Evolutionary conservation across 768 basidiomycete species (phyloP).

Genomic region (Lactifluus echinatus): DNA sequence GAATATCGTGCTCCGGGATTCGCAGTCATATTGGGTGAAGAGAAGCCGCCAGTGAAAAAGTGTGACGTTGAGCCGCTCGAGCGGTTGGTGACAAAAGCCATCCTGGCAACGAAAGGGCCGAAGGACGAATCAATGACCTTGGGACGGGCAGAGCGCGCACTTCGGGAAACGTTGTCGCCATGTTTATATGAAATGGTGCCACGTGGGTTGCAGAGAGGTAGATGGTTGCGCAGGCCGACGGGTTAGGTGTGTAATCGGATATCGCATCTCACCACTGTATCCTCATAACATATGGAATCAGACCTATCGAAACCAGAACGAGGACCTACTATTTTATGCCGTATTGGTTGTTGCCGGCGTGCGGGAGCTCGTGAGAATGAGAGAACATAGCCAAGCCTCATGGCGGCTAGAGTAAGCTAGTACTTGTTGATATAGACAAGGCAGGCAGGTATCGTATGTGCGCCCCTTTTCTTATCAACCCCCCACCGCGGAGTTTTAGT

Average conservation of each 20-base stretch:
- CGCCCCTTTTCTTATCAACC: too few relatives aligned
- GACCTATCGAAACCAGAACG: too few relatives aligned
- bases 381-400: too few relatives aligned
- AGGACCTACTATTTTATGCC: background rate
- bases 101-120: background rate
- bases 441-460: too few relatives aligned
- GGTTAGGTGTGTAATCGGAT: background rate
- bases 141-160: background rate
- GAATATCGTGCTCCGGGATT: background rate
- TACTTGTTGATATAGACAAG: too few relatives aligned
- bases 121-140: background rate
- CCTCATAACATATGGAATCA: too few relatives aligned
- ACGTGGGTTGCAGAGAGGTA: slow-evolving; percentile 3
- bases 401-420: too few relatives aligned
- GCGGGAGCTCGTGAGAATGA: too few relatives aligned
- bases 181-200: slow-evolving; percentile 11
- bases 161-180: background rate
- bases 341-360: too few relatives aligned
- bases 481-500: too few relatives aligned
- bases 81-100: slow-evolving; percentile 6
- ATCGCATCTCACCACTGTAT: background rate
- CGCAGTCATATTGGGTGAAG: background rate
- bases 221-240: background rate
- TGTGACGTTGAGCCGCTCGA: slow-evolving; percentile 20
- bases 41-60: background rate